Conservation (phyloP, 2,329 filamentous ascomycete genomes). For the Cercospora sesami region DNA sequence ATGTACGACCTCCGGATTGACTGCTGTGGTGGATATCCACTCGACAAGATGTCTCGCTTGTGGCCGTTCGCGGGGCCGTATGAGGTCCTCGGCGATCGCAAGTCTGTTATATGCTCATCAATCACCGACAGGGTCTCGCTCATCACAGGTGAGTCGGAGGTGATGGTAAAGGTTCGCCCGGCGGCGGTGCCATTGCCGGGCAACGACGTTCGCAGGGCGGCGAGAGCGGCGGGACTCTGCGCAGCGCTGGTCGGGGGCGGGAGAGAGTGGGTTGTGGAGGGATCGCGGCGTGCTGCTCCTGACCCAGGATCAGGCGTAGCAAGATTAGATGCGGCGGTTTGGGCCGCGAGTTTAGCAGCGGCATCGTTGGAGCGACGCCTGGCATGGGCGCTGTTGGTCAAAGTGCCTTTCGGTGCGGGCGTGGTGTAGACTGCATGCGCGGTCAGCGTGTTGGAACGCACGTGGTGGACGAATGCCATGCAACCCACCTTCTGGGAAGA, state of each 20-base stretch:
- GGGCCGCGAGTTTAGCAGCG: conserved; percentile 22
- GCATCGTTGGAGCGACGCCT: conserved; percentile 22
- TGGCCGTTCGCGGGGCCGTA: conserved; percentile 45
- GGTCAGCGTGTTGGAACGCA: conserved; percentile 18
- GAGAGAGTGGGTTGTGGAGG: conserved; percentile 18
- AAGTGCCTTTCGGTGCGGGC: conserved; percentile 40
- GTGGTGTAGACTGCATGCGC: conserved; percentile 42
- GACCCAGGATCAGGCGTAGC: conserved; percentile 14
- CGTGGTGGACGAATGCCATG: neutral
- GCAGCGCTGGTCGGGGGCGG: conserved; percentile 15
- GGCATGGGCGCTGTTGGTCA: conserved; percentile 26
- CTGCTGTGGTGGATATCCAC: conserved; percentile 78
- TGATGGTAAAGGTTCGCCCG: conserved; percentile 26
- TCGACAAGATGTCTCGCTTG: conserved; percentile 57
- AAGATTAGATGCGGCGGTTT: conserved; percentile 21
- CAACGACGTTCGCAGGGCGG: conserved; percentile 29
- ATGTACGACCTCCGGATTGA: conserved; percentile 82
- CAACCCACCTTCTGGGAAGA: conserved; percentile 76
- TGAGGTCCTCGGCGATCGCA: conserved; percentile 56
- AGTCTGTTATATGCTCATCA: conserved; percentile 91
- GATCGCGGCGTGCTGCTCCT: conserved; percentile 13
- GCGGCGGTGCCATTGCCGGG: conserved; percentile 17
- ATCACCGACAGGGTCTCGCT: conserved; percentile 95
- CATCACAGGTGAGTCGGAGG: conserved; percentile 65
- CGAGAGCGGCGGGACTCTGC: conserved; percentile 22